These are phyloP conservation scores for Davidsoniella neocaledoniae DNA, from an alignment of 2,329 filamentous ascomycete genomes.

Conservation along the genomic window DNA sequence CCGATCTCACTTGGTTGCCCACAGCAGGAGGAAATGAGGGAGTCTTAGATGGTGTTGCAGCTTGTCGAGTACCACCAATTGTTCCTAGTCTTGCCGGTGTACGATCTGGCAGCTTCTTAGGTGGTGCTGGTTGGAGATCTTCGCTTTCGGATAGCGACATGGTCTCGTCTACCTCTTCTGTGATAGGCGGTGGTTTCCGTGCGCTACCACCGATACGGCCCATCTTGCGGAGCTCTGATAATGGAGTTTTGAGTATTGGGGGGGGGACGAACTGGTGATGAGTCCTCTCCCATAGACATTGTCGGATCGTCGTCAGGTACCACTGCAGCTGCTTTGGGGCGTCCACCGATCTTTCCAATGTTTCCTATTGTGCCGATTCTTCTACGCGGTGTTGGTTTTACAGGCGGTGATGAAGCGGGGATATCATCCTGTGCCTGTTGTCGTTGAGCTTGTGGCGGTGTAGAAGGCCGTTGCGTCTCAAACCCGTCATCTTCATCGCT, in stretches of 20 bases:
- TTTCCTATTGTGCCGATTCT: conserved; percentile 1
- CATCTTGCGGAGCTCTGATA: not conserved
- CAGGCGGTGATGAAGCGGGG: not conserved
- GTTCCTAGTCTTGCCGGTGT: not conserved
- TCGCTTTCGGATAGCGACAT: conserved; percentile 1
- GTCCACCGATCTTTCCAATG: conserved; percentile 1
- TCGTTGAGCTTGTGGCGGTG: not conserved
- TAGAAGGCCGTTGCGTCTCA: not conserved
- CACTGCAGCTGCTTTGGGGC: not conserved
- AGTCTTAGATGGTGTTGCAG: not conserved
- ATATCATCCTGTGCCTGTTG: not conserved
- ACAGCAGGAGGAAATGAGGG: not conserved
- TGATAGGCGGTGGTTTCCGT: not conserved
- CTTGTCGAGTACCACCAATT: not conserved
- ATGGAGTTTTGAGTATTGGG: not conserved
- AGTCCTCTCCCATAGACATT: conserved; percentile 6
- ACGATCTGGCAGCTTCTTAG: not conserved
- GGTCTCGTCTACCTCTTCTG: conserved; percentile 1
- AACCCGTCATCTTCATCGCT: conserved; percentile 8
- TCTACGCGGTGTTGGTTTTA: not conserved
- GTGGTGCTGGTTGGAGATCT: not conserved
- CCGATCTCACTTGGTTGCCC: not conserved
- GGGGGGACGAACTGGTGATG: not conserved
- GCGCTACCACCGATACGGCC: not conserved
- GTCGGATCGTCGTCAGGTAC: conserved; percentile 1